Evolutionary conservation across 331 rosid species (phyloP).

Genomic region (Quercus phellos): DNA sequence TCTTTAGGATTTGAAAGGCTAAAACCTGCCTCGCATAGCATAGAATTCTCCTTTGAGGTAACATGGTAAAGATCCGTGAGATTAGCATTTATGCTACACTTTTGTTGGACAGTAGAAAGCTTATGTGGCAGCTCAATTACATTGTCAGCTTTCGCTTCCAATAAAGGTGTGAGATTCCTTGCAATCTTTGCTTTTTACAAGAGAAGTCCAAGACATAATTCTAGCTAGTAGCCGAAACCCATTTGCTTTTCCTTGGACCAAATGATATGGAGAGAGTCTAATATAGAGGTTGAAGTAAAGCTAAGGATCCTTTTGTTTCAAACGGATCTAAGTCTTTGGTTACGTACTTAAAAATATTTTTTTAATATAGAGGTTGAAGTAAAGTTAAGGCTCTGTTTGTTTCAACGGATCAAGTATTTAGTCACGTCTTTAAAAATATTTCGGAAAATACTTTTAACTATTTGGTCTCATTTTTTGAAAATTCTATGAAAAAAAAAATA

Average conservation of each 20-base stretch:
- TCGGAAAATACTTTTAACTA: too few relatives aligned
- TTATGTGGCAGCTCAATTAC: constrained; percentile 23
- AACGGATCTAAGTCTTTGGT: too few relatives aligned
- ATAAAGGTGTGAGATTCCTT: constrained; percentile 26
- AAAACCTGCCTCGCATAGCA: neutral
- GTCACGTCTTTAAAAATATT: too few relatives aligned
- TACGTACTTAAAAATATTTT: too few relatives aligned
- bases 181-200: neutral
- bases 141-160: constrained; percentile 33
- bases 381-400: too few relatives aligned
- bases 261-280: neutral
- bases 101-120: constrained; percentile 32
- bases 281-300: neutral
- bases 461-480: too few relatives aligned
- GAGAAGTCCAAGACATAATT: constrained; percentile 24
- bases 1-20: neutral
- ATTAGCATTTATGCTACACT: constrained; percentile 27
- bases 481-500: too few relatives aligned
- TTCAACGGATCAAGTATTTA: too few relatives aligned
- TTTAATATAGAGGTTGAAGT: too few relatives aligned
- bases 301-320: too few relatives aligned
- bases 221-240: constrained; percentile 7
- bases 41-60: constrained; percentile 13
- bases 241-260: constrained; percentile 19
- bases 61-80: constrained; percentile 16